These are phyloP conservation scores for Nitzschia palea DNA, from an alignment of 108 stramenopile genomes.

Conservation along the genomic window DNA sequence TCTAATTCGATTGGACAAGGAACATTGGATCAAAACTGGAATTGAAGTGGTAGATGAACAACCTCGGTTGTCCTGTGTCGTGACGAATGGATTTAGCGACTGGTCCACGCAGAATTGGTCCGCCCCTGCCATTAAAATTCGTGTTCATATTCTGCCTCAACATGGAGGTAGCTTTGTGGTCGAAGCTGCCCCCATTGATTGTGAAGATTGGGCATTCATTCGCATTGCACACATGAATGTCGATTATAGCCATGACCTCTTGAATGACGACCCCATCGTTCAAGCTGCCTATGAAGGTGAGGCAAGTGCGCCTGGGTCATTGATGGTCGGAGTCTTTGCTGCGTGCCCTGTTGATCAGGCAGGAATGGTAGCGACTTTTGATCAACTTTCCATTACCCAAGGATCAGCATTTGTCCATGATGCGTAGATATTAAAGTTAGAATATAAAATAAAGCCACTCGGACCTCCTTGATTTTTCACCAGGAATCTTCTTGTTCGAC, in stretches of 20 bases:
- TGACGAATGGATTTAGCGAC: slow-evolving; percentile 51
- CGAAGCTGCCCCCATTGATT: slow-evolving; percentile 19
- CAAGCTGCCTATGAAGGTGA: slow-evolving; percentile 1
- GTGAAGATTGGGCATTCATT: slow-evolving; percentile 28
- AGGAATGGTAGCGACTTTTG: slow-evolving; percentile 32
- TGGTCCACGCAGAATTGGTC: slow-evolving; percentile 49
- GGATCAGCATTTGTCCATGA: slow-evolving; percentile 38
- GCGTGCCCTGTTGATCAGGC: slow-evolving; percentile 34
- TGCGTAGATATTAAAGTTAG: slow-evolving; percentile 17
- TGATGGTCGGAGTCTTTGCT: slow-evolving; percentile 42
- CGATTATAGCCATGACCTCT: slow-evolving; percentile 2
- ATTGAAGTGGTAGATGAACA: slow-evolving; percentile 43
- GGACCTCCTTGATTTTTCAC: neutral
- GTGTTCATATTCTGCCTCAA: slow-evolving; percentile 27
- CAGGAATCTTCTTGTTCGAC: neutral
- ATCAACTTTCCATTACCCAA: slow-evolving; percentile 12
- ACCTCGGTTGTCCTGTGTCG: slow-evolving; percentile 55
- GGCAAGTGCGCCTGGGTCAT: neutral
- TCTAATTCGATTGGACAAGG: slow-evolving; percentile 27
- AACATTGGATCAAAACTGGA: slow-evolving; percentile 53
- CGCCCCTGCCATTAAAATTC: slow-evolving; percentile 14
- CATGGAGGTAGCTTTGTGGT: slow-evolving; percentile 38
- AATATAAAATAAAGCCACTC: neutral
- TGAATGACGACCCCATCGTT: slow-evolving; percentile 5
- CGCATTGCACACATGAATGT: slow-evolving; percentile 31